Evolutionary conservation across 352 stramenopile species (phyloP).

Genomic region (Globisporangium orthogonon): DNA sequence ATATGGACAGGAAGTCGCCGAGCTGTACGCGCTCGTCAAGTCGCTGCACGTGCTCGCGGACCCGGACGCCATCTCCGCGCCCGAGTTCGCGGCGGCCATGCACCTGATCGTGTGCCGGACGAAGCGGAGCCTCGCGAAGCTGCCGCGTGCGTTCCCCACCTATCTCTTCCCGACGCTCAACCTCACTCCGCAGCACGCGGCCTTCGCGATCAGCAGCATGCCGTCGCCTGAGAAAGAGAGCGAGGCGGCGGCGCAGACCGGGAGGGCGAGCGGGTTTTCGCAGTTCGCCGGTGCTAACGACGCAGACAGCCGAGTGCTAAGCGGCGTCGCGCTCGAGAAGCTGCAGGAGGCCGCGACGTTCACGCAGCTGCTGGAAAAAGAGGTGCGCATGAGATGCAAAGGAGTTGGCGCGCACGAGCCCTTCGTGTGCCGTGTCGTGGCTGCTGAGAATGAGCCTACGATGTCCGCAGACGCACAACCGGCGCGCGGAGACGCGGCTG

Average conservation of each 20-base stretch:
- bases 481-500: slow-evolving; percentile 20
- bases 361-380: slow-evolving; percentile 27
- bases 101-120: slow-evolving; percentile 79
- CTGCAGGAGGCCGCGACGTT: slow-evolving; percentile 31
- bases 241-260: too few relatives aligned
- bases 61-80: slow-evolving; percentile 27
- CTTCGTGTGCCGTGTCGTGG: too few relatives aligned
- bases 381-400: too few relatives aligned
- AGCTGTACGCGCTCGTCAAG: slow-evolving; percentile 47
- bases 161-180: slow-evolving; percentile 62
- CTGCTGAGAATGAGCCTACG: not conserved
- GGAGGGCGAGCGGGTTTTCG: not conserved
- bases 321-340: slow-evolving; percentile 17
- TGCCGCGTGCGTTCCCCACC: slow-evolving; percentile 41
- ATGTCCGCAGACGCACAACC: slow-evolving; percentile 22
- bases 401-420: too few relatives aligned
- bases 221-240: slow-evolving; percentile 29
- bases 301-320: slow-evolving; percentile 2
- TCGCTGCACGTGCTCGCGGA: slow-evolving; percentile 27
- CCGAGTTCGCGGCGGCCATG: slow-evolving; percentile 67
- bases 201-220: slow-evolving; percentile 25
- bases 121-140: slow-evolving; percentile 44
- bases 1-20: slow-evolving; percentile 24
- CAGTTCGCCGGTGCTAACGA: not conserved
- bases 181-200: slow-evolving; percentile 19